A percentile compares a stretch with the other conserved stretches of the same genome.
Evolutionary conservation across 2,329 filamentous ascomycete genomes (phyloP).

Genomic region (Epichloe typhina): DNA sequence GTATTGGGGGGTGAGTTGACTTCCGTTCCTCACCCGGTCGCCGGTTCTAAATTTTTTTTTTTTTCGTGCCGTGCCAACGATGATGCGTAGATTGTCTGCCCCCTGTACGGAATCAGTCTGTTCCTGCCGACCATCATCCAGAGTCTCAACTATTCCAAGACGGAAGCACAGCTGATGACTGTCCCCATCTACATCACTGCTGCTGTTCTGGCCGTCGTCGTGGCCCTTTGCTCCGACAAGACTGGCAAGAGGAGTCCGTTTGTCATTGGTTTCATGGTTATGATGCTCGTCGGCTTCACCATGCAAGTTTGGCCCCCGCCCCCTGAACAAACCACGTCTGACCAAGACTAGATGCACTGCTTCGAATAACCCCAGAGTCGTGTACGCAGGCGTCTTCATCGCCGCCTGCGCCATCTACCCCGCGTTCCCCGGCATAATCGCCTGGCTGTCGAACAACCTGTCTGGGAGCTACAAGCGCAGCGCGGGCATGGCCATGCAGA

Average conservation of each 20-base stretch:
- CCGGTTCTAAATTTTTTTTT: too few relatives aligned
- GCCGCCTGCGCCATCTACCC: conserved; percentile 70
- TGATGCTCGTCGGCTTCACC: conserved; percentile 37
- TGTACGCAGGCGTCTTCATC: conserved; percentile 66
- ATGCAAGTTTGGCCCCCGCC: too few relatives aligned
- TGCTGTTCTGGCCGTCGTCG: conserved; percentile 40
- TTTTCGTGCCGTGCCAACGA: too few relatives aligned
- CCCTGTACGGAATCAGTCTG: conserved; percentile 42
- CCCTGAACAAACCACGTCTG: too few relatives aligned
- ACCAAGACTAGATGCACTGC: conserved; percentile 45
- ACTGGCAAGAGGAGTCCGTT: conserved; percentile 41
- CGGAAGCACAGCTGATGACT: conserved; percentile 49
- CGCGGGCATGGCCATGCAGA: conserved; percentile 51
- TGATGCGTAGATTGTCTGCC: conserved; percentile 31
- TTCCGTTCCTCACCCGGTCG: too few relatives aligned
- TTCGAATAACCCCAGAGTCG: conserved; percentile 41
- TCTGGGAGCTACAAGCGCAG: conserved; percentile 52
- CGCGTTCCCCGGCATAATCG: conserved; percentile 62
- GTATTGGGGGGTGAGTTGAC: conserved; percentile 51
- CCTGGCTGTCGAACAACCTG: conserved; percentile 69
- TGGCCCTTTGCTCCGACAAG: conserved; percentile 42
- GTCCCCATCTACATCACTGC: conserved; percentile 49
- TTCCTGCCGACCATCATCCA: conserved; percentile 53
- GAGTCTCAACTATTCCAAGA: conserved; percentile 42
- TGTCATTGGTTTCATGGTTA: conserved; percentile 36